These are phyloP conservation scores for Stachybotrys elegans DNA, from an alignment of 2,329 filamentous ascomycete genomes.

Conservation along the genomic window DNA sequence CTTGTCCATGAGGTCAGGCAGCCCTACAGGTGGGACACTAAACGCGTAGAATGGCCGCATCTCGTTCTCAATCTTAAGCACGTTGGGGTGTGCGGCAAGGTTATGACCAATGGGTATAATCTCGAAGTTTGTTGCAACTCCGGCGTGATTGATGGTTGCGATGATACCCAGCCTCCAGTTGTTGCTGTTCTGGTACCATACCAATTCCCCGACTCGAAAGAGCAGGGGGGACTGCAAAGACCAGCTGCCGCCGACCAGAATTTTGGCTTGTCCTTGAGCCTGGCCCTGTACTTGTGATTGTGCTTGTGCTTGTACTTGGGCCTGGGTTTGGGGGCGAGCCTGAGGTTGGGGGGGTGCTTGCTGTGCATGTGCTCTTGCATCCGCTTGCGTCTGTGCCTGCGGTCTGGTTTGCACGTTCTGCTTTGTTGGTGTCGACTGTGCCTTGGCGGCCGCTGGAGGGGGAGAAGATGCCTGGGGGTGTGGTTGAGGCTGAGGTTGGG, in stretches of 20 bases:
- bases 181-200: slow-evolving; percentile 43
- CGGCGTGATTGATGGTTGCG: slow-evolving; percentile 18
- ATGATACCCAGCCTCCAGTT: slow-evolving; percentile 46
- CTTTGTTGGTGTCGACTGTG: too few species aligned
- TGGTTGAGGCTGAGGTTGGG: slow-evolving; percentile 13
- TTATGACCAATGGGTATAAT: slow-evolving; percentile 37
- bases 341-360: slow-evolving; percentile 3
- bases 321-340: background rate
- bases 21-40: slow-evolving; percentile 38
- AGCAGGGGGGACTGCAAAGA: slow-evolving; percentile 28
- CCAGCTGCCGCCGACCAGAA: too few species aligned
- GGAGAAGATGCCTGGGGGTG: too few species aligned
- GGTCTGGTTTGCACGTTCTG: too few species aligned
- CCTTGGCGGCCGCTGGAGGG: too few species aligned
- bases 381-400: too few species aligned
- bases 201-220: slow-evolving; percentile 44
- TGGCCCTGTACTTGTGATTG: slow-evolving; percentile 3
- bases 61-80: slow-evolving; percentile 33
- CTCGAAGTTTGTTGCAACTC: slow-evolving; percentile 27
- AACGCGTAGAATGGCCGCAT: slow-evolving; percentile 48
- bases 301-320: slow-evolving; percentile 1
- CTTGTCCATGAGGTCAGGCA: slow-evolving; percentile 32
- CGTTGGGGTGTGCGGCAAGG: slow-evolving; percentile 29
- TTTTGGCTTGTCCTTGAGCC: background rate
- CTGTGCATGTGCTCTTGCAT: too few species aligned